Evolutionary conservation across 2,329 filamentous ascomycete species (phyloP), one percentile per base, ranked within the genome.

Genomic region (Myotisia sp.): DNA sequence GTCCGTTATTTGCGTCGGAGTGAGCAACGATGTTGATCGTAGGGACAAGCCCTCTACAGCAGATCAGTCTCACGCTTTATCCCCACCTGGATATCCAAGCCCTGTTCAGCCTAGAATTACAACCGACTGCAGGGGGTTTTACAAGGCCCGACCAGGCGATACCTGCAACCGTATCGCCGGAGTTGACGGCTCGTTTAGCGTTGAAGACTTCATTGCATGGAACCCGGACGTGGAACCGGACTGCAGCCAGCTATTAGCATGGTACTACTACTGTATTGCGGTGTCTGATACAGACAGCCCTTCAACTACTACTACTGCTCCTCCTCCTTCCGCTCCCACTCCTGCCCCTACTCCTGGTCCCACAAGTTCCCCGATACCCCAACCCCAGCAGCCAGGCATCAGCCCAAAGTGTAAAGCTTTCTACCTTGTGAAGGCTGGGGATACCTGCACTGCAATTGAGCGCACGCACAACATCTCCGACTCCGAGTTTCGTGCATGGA

Each of bases 361-460:
- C 6, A 31, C 14, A 6, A 20, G 12, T n/a, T n/a, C 5, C 29
- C 29, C n/a, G 6, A 17, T 19, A 9, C 36, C 30, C 9, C 17
- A n/a, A 7, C 36, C 30, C 5, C 16, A 22, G 8, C 36, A 38
- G 19, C 36, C 36, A 9, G 29, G 29, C 10, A 38, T 27, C 18
- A 30, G 29, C 8, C 21, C 18, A 14, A 8, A 13, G n/a, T 38
- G 36, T n/a, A 31, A 28, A 9, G 8, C 3, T 10, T 38, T 34
- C 19, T 26, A 38, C 29, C 17, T 17, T 9, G 36, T 38, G 3
- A 19, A 24, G 12, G n/a, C 8, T 18, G 18, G 31, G 9, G 36
- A 38, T 6, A 26, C 9, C 14, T 38, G 36, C 26, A 5, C 16
- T 3, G 19, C 18, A 5, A 34, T 38, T 17, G 26, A 21, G 7